Conservation (phyloP, 2,329 filamentous ascomycete genomes). For the Xylaria sp. region DNA sequence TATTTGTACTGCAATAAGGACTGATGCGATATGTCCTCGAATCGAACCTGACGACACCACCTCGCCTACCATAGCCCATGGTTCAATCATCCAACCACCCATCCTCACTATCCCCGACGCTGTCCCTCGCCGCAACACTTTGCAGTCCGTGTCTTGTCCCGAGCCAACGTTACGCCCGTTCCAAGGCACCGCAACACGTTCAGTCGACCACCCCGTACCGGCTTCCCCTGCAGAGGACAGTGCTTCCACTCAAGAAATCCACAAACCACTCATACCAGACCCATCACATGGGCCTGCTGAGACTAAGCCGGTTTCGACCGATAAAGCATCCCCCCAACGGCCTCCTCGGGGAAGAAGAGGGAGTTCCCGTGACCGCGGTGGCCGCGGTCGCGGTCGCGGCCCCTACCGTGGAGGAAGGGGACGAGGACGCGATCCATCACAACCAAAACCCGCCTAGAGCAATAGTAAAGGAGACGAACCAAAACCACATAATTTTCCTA, state of each 20-base stretch:
- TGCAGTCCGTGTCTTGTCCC: conserved; percentile 34
- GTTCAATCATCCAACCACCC: conserved; percentile 6
- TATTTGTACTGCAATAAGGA: conserved; percentile 22
- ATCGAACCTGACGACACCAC: conserved; percentile 21
- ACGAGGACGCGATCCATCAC: conserved; percentile 28
- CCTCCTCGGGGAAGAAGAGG: conserved; percentile 25
- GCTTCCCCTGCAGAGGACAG: conserved; percentile 13
- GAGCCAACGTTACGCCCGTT: conserved; percentile 24
- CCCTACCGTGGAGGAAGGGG: conserved; percentile 31
- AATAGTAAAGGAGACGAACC: conserved; percentile 1
- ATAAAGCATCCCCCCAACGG: conserved; percentile 14
- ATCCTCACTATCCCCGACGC: conserved; percentile 16
- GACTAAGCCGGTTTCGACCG: neutral
- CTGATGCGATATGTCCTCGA: conserved; percentile 9
- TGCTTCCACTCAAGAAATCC: neutral
- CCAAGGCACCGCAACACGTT: conserved; percentile 32
- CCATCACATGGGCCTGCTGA: conserved; percentile 3
- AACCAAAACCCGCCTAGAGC: conserved; percentile 18
- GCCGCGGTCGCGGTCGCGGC: conserved; percentile 30
- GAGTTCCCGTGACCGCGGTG: too few species aligned
- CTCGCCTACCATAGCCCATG: conserved; percentile 19
- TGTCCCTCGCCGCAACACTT: conserved; percentile 33
- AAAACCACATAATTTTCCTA: too few species aligned
- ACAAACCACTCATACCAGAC: neutral
- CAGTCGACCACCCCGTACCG: conserved; percentile 32